phyloP scores from a whole-genome alignment of 2,329 filamentous ascomycete species.

The Chaetomium sp. region DNA sequence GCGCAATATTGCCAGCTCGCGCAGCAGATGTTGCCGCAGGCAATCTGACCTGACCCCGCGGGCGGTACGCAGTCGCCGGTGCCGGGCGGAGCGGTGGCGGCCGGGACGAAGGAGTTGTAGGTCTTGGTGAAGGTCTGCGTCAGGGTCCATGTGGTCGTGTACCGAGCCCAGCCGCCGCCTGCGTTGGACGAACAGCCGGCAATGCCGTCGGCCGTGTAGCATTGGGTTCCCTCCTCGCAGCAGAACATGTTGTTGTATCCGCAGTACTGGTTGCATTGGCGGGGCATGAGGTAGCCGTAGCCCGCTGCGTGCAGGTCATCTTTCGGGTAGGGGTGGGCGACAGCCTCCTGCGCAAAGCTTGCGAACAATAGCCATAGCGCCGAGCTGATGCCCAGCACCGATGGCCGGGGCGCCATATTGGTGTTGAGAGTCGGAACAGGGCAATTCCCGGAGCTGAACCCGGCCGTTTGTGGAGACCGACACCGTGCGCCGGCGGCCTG shows the following conservation, averaged over 20 bases:
- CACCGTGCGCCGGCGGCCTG: constrained; percentile 19
- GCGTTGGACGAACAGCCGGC: constrained; percentile 51
- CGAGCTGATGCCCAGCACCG: constrained; percentile 31
- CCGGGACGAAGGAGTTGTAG: constrained; percentile 52
- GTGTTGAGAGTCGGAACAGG: constrained; percentile 8
- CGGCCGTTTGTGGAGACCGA: constrained; percentile 22
- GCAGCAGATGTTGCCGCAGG: constrained; percentile 72
- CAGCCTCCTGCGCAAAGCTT: constrained; percentile 27
- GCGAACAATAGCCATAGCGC: constrained; percentile 47
- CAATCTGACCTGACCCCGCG: constrained; percentile 54
- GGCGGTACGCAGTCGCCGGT: constrained; percentile 54
- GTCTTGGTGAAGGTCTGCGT: constrained; percentile 64
- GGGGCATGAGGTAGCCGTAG: constrained; percentile 53
- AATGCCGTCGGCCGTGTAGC: constrained; percentile 54
- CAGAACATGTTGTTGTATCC: constrained; percentile 59
- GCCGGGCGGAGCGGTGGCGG: constrained; percentile 47
- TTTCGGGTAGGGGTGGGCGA: constrained; percentile 31
- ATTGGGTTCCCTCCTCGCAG: constrained; percentile 52
- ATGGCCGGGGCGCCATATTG: constrained; percentile 25
- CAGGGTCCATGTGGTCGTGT: constrained; percentile 63
- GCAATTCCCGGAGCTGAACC: constrained; percentile 13
- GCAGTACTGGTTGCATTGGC: constrained; percentile 56
- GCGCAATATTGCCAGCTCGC: constrained; percentile 69
- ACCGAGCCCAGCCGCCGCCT: constrained; percentile 40
- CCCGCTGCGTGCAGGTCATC: constrained; percentile 53